These are phyloP conservation scores for Cordyceps cateniannulata DNA, from an alignment of 2,329 filamentous ascomycete genomes.

Conservation along the genomic window DNA sequence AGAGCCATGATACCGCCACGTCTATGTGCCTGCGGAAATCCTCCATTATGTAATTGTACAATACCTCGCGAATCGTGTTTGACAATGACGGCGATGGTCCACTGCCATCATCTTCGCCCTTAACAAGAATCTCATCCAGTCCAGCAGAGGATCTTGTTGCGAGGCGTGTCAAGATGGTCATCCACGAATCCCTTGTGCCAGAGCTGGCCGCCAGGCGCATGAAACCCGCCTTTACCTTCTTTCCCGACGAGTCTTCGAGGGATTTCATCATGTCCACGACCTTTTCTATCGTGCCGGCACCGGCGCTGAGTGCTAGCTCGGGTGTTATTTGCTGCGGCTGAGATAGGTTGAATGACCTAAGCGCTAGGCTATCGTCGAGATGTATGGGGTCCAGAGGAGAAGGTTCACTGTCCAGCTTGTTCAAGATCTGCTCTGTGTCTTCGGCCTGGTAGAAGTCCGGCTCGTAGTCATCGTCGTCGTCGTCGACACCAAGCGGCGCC, in stretches of 20 bases:
- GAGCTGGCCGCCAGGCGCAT: slow-evolving; percentile 77
- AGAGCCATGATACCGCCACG: slow-evolving; percentile 87
- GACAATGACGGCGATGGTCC: slow-evolving; percentile 42
- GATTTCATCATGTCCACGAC: slow-evolving; percentile 73
- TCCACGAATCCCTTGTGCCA: slow-evolving; percentile 83
- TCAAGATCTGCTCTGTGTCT: slow-evolving; percentile 68
- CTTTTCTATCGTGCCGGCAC: slow-evolving; percentile 66
- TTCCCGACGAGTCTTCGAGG: slow-evolving; percentile 58
- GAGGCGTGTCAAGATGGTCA: slow-evolving; percentile 77
- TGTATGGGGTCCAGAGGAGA: slow-evolving; percentile 33
- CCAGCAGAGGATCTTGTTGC: slow-evolving; percentile 73
- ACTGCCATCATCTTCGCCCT: slow-evolving; percentile 44
- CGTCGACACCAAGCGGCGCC: slow-evolving; percentile 58
- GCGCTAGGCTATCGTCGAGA: slow-evolving; percentile 43
- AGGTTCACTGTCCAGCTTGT: slow-evolving; percentile 68
- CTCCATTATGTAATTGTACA: slow-evolving; percentile 82
- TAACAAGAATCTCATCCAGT: slow-evolving; percentile 54
- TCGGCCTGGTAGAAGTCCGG: slow-evolving; percentile 76
- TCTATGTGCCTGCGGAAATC: slow-evolving; percentile 89
- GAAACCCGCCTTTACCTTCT: slow-evolving; percentile 66
- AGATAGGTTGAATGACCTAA: slow-evolving; percentile 75
- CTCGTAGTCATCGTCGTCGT: slow-evolving; percentile 85
- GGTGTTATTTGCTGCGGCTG: slow-evolving; percentile 67
- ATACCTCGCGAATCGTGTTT: slow-evolving; percentile 67
- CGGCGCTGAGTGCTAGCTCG: slow-evolving; percentile 65